Evolutionary conservation across 2,329 filamentous ascomycete species (phyloP).

Genomic region (Colletotrichum higginsianum): DNA sequence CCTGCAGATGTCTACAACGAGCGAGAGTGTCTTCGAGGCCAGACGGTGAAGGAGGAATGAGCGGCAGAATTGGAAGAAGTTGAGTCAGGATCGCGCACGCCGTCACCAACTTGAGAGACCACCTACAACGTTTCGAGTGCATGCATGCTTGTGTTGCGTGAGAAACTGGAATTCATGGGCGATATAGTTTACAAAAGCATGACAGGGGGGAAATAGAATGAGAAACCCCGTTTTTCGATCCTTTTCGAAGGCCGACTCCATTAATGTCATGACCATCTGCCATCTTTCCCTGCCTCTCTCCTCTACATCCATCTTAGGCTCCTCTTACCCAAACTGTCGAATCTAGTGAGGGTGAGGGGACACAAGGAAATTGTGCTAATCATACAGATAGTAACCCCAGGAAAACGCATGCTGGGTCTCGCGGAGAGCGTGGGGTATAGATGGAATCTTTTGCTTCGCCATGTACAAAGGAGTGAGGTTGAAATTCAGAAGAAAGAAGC

Average conservation of each 20-base stretch:
- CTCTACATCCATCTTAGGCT: not conserved
- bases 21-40: slow-evolving; percentile 56
- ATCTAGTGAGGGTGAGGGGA: slow-evolving; percentile 24
- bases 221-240: slow-evolving; percentile 25
- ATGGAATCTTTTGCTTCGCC: slow-evolving; percentile 26
- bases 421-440: slow-evolving; percentile 36
- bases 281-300: slow-evolving; percentile 7
- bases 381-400: slow-evolving; percentile 21
- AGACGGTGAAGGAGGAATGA: slow-evolving; percentile 54
- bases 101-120: not conserved
- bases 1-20: slow-evolving; percentile 47
- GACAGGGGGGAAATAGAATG: slow-evolving; percentile 23
- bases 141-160: not conserved
- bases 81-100: slow-evolving; percentile 22
- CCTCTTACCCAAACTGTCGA: slow-evolving; percentile 26
- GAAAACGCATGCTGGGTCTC: slow-evolving; percentile 9
- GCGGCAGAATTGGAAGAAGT: slow-evolving; percentile 7
- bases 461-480: not conserved
- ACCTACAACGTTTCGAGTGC: not conserved
- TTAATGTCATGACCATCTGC: slow-evolving; percentile 13
- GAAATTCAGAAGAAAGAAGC: not conserved
- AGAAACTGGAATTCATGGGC: not conserved
- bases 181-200: slow-evolving; percentile 26
- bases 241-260: slow-evolving; percentile 28
- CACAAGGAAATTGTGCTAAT: slow-evolving; percentile 15